Evolutionary conservation across 2,329 filamentous ascomycete species (phyloP).

Genomic region (Dryadomyces quercus-mongolicae): DNA sequence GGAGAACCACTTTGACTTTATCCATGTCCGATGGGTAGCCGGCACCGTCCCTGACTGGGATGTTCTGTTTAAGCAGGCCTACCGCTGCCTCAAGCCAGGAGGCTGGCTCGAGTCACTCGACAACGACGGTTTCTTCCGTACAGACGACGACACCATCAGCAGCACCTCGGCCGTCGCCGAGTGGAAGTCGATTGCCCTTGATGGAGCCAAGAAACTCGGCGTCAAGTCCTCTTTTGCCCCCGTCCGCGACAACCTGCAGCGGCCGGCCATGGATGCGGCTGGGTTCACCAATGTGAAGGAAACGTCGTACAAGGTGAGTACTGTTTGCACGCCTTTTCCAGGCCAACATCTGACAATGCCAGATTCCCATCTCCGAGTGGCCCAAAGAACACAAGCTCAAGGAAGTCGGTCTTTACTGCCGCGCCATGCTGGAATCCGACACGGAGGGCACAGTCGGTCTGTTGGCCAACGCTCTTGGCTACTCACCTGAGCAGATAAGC

Average conservation of each 20-base stretch:
- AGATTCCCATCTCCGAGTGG: background rate
- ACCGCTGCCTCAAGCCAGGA: conserved; percentile 38
- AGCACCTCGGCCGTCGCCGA: conserved; percentile 12
- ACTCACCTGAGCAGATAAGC: background rate
- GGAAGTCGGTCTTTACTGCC: background rate
- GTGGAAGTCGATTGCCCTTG: conserved; percentile 10
- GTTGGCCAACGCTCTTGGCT: background rate
- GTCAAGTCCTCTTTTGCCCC: background rate
- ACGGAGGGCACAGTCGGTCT: background rate
- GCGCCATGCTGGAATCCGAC: background rate
- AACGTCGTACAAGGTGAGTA: too few species aligned
- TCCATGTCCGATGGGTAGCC: conserved; percentile 41
- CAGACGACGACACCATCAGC: conserved; percentile 15
- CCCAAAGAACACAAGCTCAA: background rate
- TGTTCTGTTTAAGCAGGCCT: conserved; percentile 34
- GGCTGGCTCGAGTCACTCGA: conserved; percentile 22
- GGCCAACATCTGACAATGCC: too few species aligned
- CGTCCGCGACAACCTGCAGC: background rate
- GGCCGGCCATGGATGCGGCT: background rate
- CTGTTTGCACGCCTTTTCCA: too few species aligned
- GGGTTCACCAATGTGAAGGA: background rate
- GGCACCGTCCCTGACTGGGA: conserved; percentile 41
- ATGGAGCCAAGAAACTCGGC: conserved; percentile 1
- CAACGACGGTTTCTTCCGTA: conserved; percentile 6
- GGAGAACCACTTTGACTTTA: conserved; percentile 38